phyloP scores from a whole-genome alignment of 352 stramenopile species.

The Globisporangium paroecandrum region DNA sequence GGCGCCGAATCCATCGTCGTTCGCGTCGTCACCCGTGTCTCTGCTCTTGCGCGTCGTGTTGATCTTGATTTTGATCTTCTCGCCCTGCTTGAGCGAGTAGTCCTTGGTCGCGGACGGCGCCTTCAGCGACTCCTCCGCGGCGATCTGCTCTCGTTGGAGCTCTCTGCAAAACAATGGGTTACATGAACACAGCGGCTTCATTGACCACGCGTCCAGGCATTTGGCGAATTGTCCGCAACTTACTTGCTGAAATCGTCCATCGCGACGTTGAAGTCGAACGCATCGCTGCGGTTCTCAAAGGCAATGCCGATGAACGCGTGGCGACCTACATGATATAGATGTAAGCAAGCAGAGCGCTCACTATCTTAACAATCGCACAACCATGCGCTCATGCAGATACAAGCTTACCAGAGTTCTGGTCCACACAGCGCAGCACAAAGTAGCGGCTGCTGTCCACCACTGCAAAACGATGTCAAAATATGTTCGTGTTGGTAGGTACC shows the following conservation, averaged over 20 bases:
- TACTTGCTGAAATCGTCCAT: conserved; percentile 87
- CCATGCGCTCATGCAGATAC: neutral
- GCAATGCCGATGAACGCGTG: conserved; percentile 93
- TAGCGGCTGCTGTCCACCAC: neutral
- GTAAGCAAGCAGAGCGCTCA: neutral
- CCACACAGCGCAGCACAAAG: neutral
- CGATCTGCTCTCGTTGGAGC: conserved; percentile 51
- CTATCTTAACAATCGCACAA: neutral
- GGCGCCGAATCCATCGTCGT: conserved; percentile 19
- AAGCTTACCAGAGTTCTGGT: neutral
- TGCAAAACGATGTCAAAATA: neutral
- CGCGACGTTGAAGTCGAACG: conserved; percentile 94
- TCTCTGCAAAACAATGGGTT: conserved; percentile 27
- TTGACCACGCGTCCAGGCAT: too few relatives aligned
- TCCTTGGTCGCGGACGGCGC: conserved; percentile 55
- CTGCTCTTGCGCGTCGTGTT: conserved; percentile 56
- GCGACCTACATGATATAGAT: conserved; percentile 13
- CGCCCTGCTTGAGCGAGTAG: conserved; percentile 90
- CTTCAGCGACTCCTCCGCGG: conserved; percentile 29
- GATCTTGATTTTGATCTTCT: conserved; percentile 91
- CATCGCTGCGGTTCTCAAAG: conserved; percentile 93
- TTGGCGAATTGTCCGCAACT: neutral
- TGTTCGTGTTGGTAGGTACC: neutral
- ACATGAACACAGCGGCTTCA: too few relatives aligned
- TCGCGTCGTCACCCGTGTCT: conserved; percentile 29